Percentiles rank a stretch among this genome's conserved stretches.
Conservation (phyloP, 2,329 filamentous ascomycete genomes). For the Clarireedia paspali region DNA sequence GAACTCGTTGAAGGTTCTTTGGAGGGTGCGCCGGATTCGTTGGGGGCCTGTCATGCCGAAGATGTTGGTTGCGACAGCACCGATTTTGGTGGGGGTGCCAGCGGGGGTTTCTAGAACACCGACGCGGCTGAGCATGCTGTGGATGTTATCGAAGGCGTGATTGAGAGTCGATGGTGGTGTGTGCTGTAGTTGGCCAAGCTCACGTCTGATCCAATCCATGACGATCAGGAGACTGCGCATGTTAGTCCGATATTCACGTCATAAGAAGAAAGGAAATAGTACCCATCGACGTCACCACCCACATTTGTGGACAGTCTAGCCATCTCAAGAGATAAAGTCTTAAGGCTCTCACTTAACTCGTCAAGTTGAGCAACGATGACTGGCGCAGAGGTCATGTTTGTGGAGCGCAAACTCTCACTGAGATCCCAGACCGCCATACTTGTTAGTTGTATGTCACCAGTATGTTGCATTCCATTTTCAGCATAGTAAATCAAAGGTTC, state of each 20-base stretch:
- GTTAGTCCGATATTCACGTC: constrained; percentile 17
- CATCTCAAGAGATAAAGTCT: constrained; percentile 75
- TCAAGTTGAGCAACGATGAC: constrained; percentile 83
- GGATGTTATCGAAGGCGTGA: constrained; percentile 73
- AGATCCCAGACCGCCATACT: constrained; percentile 93
- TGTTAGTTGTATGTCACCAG: constrained; percentile 82
- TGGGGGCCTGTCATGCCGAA: constrained; percentile 78
- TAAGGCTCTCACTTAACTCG: constrained; percentile 76
- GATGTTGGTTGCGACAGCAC: constrained; percentile 59
- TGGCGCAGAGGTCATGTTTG: constrained; percentile 84
- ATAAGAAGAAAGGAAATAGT: constrained; percentile 25
- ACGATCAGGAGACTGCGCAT: constrained; percentile 68
- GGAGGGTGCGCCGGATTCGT: constrained; percentile 70
- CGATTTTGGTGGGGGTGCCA: constrained; percentile 59
- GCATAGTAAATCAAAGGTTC: constrained; percentile 94
- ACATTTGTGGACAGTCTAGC: constrained; percentile 91
- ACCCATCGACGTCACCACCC: constrained; percentile 84
- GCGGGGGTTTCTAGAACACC: constrained; percentile 49
- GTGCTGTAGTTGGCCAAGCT: constrained; percentile 63
- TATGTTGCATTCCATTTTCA: constrained; percentile 78
- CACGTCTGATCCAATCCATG: constrained; percentile 92
- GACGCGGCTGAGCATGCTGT: constrained; percentile 62
- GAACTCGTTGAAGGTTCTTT: constrained; percentile 83
- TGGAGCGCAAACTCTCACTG: constrained; percentile 78
- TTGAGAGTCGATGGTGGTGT: constrained; percentile 56